A percentile compares a stretch with the other conserved stretches of the same genome.
Conservation (phyloP, 2,329 filamentous ascomycete species). For the Lecanoromycetidae sp. region DNA sequence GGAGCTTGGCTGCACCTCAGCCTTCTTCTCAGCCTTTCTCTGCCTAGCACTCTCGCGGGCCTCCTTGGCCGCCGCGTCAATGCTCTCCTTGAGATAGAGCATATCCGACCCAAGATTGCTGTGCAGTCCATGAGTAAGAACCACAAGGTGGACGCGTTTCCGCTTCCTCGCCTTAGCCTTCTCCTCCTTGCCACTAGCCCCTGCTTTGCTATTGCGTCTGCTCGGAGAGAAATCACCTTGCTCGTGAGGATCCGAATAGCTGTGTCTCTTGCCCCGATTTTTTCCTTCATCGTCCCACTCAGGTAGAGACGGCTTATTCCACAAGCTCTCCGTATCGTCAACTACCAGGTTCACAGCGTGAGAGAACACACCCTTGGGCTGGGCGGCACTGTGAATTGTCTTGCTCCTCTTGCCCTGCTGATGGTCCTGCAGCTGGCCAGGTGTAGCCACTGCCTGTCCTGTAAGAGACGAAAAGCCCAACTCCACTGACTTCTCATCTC, state of each 20-base stretch:
- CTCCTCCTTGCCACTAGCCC: conserved; percentile 14
- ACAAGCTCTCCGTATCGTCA: conserved; percentile 78
- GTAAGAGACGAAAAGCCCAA: conserved; percentile 49
- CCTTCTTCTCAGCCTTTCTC: conserved; percentile 37
- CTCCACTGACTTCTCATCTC: conserved; percentile 72
- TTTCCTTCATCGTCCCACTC: conserved; percentile 35
- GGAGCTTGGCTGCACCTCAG: conserved; percentile 5
- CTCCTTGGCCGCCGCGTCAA: conserved; percentile 68
- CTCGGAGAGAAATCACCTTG: conserved; percentile 9
- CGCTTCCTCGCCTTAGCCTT: conserved; percentile 39
- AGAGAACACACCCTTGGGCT: conserved; percentile 69
- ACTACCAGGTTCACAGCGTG: conserved; percentile 64
- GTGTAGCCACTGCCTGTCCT: conserved; percentile 38
- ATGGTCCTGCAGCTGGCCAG: conserved; percentile 65
- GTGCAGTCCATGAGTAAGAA: conserved; percentile 88
- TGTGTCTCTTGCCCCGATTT: conserved; percentile 15
- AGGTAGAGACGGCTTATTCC: conserved; percentile 82
- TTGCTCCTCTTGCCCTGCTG: conserved; percentile 50
- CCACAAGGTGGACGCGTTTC: conserved; percentile 79
- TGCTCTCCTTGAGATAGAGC: conserved; percentile 94
- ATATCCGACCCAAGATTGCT: conserved; percentile 94
- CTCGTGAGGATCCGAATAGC: conserved; percentile 16
- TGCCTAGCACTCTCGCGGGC: conserved; percentile 57
- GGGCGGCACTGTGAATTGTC: conserved; percentile 48
- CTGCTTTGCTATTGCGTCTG: not conserved